Base-by-base conservation (phyloP, 2,329 filamentous ascomycete species). In the Penicillium sp. region DNA sequence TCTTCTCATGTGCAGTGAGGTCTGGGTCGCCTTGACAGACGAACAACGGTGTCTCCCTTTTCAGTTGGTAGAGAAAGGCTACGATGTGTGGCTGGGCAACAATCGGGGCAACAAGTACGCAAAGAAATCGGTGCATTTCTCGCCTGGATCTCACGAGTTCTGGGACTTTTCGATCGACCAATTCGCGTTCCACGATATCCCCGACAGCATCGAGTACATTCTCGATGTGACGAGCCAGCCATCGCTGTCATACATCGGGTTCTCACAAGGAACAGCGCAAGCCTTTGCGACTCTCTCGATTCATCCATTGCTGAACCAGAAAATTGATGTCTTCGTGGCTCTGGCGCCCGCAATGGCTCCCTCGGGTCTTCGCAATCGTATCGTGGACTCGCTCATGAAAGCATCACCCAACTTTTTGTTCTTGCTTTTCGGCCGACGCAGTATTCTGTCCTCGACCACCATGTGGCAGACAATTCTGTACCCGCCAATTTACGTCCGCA, bases 131-230 rank as follows among this genome's bases (percentile, higher is more conserved):
- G 80, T 90, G 36, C 77, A 83, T 43, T 74, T 75, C 48, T 84
- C 87, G 0, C 90, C 93, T 0, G 84, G 80, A 1, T 84, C 86
- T 2, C 71, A 77, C 25, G 75, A 80, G 10, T 98, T 98, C 65
- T 98, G 93, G 93, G 84, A 96, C 64, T 98, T 98, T 63, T 95
- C 88, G 36, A 97, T 98, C 61, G 93, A 98, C 62, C 87, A 98
- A 60, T 98, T 98, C 62, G 93, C 93, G 33, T 94, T 98, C 58
- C 82, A 97, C 63, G 93, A 98, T 64, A 96, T 98, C 44, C 93
- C 93, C 1, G 86, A 98, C 66, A 91, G 84, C 50, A 97, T 98
- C 58, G 77, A 83, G 38, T 97, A 98, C 62, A 87, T 98, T 44
- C 77, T 98, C 15, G 80, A 84, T 27, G 86, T 86, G 0, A 97